Conservation (phyloP, 495 filamentous ascomycete species). For the Articulospora tetracladia region DNA sequence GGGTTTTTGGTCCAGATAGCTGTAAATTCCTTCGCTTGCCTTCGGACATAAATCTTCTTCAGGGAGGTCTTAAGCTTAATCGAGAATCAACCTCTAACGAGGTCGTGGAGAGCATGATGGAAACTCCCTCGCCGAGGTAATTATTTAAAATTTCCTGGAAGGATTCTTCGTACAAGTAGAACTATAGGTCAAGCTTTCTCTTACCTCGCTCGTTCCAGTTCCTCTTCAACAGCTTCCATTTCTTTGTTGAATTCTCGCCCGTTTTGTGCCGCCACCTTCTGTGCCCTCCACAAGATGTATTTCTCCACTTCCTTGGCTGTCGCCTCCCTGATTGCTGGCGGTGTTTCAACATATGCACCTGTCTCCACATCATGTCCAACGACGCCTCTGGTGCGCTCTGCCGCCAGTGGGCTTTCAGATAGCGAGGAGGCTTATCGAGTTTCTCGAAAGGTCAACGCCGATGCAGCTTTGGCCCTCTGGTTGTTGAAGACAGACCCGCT, state of each 20-base stretch:
- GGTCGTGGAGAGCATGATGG: not conserved
- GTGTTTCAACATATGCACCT: slow-evolving; percentile 9
- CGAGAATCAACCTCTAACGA: not conserved
- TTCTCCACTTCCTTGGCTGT: slow-evolving; percentile 3
- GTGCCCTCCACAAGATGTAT: not conserved
- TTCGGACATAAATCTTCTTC: not conserved
- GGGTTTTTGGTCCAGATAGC: too few species aligned
- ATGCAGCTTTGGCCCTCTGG: slow-evolving; percentile 29
- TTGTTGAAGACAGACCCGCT: slow-evolving; percentile 25
- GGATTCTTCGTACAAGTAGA: not conserved
- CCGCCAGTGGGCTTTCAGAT: slow-evolving; percentile 8
- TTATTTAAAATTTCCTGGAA: not conserved
- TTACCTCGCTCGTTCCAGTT: not conserved
- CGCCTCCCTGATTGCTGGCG: slow-evolving; percentile 2
- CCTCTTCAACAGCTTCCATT: not conserved
- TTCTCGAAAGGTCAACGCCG: slow-evolving; percentile 28
- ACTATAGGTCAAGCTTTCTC: not conserved
- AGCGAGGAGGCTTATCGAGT: slow-evolving; percentile 24
- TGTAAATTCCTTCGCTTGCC: not conserved
- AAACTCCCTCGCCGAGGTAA: not conserved
- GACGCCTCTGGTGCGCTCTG: slow-evolving; percentile 6
- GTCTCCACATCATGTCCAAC: slow-evolving; percentile 5
- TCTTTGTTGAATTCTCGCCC: not conserved
- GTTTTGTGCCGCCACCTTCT: not conserved
- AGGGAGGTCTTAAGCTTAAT: not conserved